These are phyloP conservation scores for Arthrobotrys megalospora DNA, from an alignment of 2,329 filamentous ascomycete genomes.

Conservation along the genomic window DNA sequence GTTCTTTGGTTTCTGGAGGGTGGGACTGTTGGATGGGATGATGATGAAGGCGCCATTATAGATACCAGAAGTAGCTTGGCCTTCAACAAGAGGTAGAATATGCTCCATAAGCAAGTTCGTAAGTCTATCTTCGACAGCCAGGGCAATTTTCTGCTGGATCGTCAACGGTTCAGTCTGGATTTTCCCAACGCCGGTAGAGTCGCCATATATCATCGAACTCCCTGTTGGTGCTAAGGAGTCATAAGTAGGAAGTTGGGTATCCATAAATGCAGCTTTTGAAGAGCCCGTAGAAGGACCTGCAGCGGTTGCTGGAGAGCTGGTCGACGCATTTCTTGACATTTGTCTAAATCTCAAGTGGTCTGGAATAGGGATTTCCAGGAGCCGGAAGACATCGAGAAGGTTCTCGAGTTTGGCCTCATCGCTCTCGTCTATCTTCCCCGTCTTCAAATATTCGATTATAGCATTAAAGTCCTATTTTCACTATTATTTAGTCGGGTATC, in stretches of 20 bases:
- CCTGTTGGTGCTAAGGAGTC: constrained; percentile 36
- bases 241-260: constrained; percentile 35
- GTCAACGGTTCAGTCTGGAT: constrained; percentile 53
- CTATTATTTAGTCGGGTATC: constrained; percentile 3
- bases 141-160: constrained; percentile 55
- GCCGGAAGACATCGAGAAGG: constrained; percentile 22
- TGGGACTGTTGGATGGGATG: constrained; percentile 47
- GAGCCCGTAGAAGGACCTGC: constrained; percentile 16
- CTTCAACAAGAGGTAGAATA: constrained; percentile 55
- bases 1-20: constrained; percentile 30
- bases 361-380: constrained; percentile 43
- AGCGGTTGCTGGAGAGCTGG: background rate
- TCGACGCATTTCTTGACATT: constrained; percentile 2
- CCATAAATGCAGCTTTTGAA: constrained; percentile 7
- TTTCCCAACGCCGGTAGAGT: constrained; percentile 29
- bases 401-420: constrained; percentile 37
- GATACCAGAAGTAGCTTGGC: constrained; percentile 59
- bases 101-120: constrained; percentile 61
- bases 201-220: background rate
- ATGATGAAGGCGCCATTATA: constrained; percentile 58
- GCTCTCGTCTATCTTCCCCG: constrained; percentile 33
- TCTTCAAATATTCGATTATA: constrained; percentile 43
- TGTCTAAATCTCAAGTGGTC: constrained; percentile 42
- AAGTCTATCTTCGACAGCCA: constrained; percentile 57
- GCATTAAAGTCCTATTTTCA: constrained; percentile 44